Conservation (phyloP, 805 yeast genomes). For the Zygotorulaspora florentina region DNA sequence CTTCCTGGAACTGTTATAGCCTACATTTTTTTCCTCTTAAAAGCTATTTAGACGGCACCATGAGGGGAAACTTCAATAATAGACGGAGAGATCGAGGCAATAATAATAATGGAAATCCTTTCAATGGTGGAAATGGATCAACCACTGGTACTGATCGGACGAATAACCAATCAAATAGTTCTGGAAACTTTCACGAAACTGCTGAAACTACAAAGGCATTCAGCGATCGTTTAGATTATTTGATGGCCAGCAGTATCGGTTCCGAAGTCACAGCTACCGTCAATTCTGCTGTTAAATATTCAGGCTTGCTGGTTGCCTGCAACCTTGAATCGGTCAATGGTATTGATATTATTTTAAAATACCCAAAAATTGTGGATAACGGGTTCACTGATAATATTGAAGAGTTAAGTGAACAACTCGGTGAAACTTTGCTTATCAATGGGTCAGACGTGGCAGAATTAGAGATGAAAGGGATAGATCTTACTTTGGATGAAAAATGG, state of each 20-base stretch:
- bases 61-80: constrained; percentile 19
- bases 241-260: constrained; percentile 59
- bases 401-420: constrained; percentile 26
- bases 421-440: constrained; percentile 27
- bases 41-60: too few species aligned
- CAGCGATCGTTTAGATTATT: constrained; percentile 53
- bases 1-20: too few species aligned
- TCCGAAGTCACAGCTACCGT: constrained; percentile 54
- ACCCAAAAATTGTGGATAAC: constrained; percentile 42
- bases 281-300: constrained; percentile 53
- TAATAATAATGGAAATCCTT: constrained; percentile 5
- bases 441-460: constrained; percentile 40
- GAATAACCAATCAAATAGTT: constrained; percentile 7
- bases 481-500: constrained; percentile 25
- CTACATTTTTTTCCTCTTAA: too few species aligned
- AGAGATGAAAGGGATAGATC: constrained; percentile 36
- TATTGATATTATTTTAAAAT: constrained; percentile 52
- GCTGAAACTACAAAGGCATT: constrained; percentile 35
- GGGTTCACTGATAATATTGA: constrained; percentile 35
- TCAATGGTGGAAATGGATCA: constrained; percentile 2
- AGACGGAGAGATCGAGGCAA: constrained; percentile 15
- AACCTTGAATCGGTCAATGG: constrained; percentile 42
- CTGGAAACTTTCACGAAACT: constrained; percentile 22
- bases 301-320: constrained; percentile 55
- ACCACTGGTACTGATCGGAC: constrained; percentile 5